Conservation (phyloP, 2,329 filamentous ascomycete species). For the Teratosphaeria gauchensis region DNA sequence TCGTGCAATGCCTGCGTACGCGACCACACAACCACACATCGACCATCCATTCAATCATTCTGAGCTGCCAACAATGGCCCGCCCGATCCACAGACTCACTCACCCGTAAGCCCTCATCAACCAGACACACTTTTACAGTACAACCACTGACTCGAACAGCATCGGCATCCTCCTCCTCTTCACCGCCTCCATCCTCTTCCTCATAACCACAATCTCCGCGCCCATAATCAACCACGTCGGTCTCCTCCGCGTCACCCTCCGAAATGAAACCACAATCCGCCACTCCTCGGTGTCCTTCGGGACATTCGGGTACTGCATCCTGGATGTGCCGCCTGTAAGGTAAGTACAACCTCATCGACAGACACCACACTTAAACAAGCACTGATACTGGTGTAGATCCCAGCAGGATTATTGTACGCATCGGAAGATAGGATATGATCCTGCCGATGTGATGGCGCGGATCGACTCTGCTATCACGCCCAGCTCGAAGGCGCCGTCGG, state of each 20-base stretch:
- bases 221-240: slow-evolving; percentile 49
- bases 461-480: slow-evolving; percentile 17
- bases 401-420: slow-evolving; percentile 38
- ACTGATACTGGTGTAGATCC: neutral
- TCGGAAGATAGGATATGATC: slow-evolving; percentile 47
- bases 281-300: slow-evolving; percentile 43
- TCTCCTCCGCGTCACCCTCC: slow-evolving; percentile 45
- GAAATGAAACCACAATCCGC: slow-evolving; percentile 25
- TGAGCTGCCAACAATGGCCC: no score
- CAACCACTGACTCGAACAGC: slow-evolving; percentile 3
- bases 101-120: slow-evolving; percentile 1
- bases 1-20: no score
- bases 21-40: no score
- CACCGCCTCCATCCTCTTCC: slow-evolving; percentile 44
- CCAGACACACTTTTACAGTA: neutral
- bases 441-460: slow-evolving; percentile 36
- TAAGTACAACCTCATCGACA: no score
- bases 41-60: no score
- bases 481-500: slow-evolving; percentile 30
- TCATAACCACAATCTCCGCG: slow-evolving; percentile 50
- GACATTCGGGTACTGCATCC: slow-evolving; percentile 51
- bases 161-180: slow-evolving; percentile 51
- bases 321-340: slow-evolving; percentile 17
- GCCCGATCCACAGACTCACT: neutral
- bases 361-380: no score